phyloP scores from a whole-genome alignment of 225 moss, liverwort and hornwort species.

The Anthoceros angustus region DNA sequence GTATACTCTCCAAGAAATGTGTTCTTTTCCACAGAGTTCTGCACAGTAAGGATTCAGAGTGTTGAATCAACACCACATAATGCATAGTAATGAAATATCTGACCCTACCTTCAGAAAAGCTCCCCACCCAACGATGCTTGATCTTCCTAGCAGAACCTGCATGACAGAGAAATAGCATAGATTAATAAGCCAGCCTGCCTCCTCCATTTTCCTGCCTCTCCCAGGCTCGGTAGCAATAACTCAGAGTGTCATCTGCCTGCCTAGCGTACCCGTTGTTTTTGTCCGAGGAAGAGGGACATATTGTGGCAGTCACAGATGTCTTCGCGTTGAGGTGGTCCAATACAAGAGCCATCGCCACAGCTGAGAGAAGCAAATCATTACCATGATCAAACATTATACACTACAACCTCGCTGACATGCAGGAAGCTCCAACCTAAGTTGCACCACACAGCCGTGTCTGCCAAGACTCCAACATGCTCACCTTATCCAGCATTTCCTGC shows the following conservation, averaged over 20 bases:
- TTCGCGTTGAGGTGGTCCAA: slow-evolving; percentile 56
- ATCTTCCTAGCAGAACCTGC: slow-evolving; percentile 87
- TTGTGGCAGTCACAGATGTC: slow-evolving; percentile 92
- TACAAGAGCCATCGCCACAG: slow-evolving; percentile 64
- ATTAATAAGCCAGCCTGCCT: neutral
- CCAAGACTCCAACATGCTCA: slow-evolving; percentile 6
- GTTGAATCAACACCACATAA: neutral
- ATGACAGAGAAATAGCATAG: neutral
- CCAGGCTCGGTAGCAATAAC: neutral
- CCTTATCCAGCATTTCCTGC: slow-evolving; percentile 98
- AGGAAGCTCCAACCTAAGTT: too few species aligned
- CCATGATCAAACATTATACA: neutral
- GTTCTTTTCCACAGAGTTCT: slow-evolving; percentile 85
- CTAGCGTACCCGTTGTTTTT: slow-evolving; percentile 67
- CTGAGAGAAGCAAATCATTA: slow-evolving; percentile 14
- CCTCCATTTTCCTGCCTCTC: neutral
- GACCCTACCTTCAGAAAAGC: slow-evolving; percentile 66
- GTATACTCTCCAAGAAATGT: slow-evolving; percentile 97
- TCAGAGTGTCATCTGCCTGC: neutral
- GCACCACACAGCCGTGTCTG: too few species aligned
- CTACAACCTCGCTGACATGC: too few species aligned
- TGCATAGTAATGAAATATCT: neutral
- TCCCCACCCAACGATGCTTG: slow-evolving; percentile 97
- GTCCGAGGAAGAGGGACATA: slow-evolving; percentile 87
- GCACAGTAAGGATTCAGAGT: slow-evolving; percentile 8